These are phyloP conservation scores for Calonectria fujianensis DNA, from an alignment of 2,329 filamentous ascomycete genomes.

Conservation along the genomic window DNA sequence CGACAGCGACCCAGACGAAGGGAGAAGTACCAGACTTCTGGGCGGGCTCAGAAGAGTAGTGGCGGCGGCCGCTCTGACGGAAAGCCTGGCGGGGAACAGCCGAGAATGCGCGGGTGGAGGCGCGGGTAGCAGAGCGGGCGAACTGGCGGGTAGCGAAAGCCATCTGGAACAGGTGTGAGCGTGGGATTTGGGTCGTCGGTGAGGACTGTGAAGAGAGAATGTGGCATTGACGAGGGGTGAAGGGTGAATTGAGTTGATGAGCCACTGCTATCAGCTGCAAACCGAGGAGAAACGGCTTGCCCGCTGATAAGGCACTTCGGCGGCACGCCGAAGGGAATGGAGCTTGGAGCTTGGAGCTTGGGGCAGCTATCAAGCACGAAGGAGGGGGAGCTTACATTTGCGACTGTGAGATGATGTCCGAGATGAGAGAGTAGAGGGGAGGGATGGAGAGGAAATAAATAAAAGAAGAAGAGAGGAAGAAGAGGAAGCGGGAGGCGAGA, in stretches of 20 bases:
- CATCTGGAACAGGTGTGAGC: slow-evolving; percentile 54
- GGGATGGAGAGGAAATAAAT: slow-evolving; percentile 35
- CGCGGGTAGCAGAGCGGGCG: slow-evolving; percentile 75
- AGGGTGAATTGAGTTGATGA: background rate
- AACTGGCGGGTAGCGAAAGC: slow-evolving; percentile 71
- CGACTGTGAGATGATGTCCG: slow-evolving; percentile 31
- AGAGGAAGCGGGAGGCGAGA: slow-evolving; percentile 34
- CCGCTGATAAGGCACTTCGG: slow-evolving; percentile 24
- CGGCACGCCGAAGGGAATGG: slow-evolving; percentile 6
- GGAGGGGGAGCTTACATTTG: slow-evolving; percentile 47
- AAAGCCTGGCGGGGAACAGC: slow-evolving; percentile 79
- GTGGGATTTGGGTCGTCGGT: slow-evolving; percentile 14
- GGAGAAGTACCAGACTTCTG: slow-evolving; percentile 69
- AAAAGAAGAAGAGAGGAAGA: slow-evolving; percentile 17
- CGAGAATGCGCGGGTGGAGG: slow-evolving; percentile 74
- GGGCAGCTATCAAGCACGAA: slow-evolving; percentile 6
- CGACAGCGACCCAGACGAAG: slow-evolving; percentile 76
- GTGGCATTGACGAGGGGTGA: background rate
- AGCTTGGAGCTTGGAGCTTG: slow-evolving; percentile 18
- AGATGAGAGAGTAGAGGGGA: slow-evolving; percentile 26
- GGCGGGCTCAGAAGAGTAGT: slow-evolving; percentile 83
- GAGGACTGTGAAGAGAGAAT: background rate
- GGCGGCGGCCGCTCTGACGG: slow-evolving; percentile 84
- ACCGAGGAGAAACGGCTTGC: background rate
- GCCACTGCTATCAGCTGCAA: slow-evolving; percentile 11